phyloP scores from a whole-genome alignment of 192 early-diverging fungal genomes.

The Glomus cerebriforme region DNA sequence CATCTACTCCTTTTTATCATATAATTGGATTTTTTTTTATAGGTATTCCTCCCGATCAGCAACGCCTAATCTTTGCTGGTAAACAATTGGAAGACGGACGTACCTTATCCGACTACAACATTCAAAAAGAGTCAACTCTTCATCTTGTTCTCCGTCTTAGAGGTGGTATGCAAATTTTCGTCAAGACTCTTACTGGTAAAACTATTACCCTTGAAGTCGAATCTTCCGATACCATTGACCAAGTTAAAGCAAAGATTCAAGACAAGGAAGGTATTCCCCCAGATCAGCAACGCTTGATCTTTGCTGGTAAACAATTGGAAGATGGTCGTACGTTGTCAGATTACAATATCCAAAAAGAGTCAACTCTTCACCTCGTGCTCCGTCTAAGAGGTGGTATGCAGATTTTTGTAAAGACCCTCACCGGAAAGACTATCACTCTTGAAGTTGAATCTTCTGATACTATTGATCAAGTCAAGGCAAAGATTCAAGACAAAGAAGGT shows the following conservation, averaged over 20 bases:
- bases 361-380: conserved; percentile 50
- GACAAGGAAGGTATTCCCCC: conserved; percentile 80
- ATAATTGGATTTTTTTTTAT: background rate
- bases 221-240: background rate
- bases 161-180: conserved; percentile 64
- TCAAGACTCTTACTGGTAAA: conserved; percentile 77
- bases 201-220: background rate
- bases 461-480: background rate
- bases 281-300: conserved; percentile 77
- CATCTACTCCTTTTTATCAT: too few relatives aligned
- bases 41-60: background rate
- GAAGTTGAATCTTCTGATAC: background rate
- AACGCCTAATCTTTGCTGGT: conserved; percentile 35
- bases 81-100: conserved; percentile 75
- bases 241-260: conserved; percentile 71
- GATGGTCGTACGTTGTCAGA: conserved; percentile 67
- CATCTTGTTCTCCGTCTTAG: background rate
- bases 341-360: conserved; percentile 80
- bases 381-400: conserved; percentile 71
- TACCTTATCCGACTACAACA: conserved; percentile 3
- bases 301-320: conserved; percentile 81
- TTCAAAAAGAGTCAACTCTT: background rate
- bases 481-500: background rate
- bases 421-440: conserved; percentile 93
- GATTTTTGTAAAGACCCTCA: conserved; percentile 83